phyloP scores from a whole-genome alignment of 805 yeast species.

The Spathaspora arborariae region DNA sequence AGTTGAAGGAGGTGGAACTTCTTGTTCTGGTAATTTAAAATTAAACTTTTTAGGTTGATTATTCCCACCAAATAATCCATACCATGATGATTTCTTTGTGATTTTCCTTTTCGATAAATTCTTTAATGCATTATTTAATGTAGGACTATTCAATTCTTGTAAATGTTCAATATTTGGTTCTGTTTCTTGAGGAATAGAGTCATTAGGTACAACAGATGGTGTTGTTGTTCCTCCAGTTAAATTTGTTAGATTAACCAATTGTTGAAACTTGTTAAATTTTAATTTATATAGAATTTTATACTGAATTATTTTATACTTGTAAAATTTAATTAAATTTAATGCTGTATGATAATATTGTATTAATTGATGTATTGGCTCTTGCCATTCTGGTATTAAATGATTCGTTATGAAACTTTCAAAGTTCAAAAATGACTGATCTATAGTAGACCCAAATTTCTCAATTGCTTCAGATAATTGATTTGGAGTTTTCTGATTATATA shows the following conservation, averaged over 20 bases:
- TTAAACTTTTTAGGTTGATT: conserved; percentile 10
- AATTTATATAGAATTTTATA: conserved; percentile 37
- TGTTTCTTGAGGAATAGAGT: too few relatives aligned
- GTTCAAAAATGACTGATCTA: conserved; percentile 48
- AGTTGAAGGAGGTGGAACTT: not conserved
- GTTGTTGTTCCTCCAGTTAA: conserved; percentile 2
- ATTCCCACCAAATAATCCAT: conserved; percentile 41
- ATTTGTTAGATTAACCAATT: conserved; percentile 26
- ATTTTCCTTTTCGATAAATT: conserved; percentile 26
- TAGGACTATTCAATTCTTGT: conserved; percentile 37
- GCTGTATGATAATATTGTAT: conserved; percentile 42
- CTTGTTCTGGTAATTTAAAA: conserved; percentile 6
- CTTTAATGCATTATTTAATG: conserved; percentile 32
- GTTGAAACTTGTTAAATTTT: conserved; percentile 36
- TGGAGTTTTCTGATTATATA: conserved; percentile 18
- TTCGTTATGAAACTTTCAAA: conserved; percentile 42
- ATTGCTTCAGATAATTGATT: conserved; percentile 30
- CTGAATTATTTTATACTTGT: conserved; percentile 51
- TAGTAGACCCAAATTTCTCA: conserved; percentile 51
- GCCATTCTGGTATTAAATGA: conserved; percentile 39
- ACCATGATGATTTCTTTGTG: conserved; percentile 36
- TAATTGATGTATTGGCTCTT: conserved; percentile 49
- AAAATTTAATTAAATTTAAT: conserved; percentile 43
- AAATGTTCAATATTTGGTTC: conserved; percentile 21
- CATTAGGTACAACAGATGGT: not conserved